Base-by-base conservation (phyloP, 148 eudicot genomes). In the Cornus kousa region DNA sequence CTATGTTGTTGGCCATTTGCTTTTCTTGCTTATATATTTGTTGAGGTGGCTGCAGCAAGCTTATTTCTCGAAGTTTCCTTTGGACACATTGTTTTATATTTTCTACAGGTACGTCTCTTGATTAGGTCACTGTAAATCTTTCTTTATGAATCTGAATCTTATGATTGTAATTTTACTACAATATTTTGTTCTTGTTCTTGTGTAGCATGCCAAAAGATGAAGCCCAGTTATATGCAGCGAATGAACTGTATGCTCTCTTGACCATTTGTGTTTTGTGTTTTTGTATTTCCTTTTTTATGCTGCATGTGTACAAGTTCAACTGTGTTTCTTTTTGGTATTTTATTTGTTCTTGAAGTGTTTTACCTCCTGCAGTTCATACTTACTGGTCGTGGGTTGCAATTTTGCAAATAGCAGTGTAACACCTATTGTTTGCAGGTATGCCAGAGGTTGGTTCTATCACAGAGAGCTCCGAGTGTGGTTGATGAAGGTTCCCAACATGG, bases 171-270 rank as follows among this genome's bases (percentile, higher is more conserved):
- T 23, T 33, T 81, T 37, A 71, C 70, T 13, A 64, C 13, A 57
- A 37, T 76, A 46, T 39, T 4, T 68, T 59, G 8, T 50, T 64
- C 77, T 35, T 77, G 19, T 73, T 62, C 66, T 62, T 17, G 9
- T 87, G 83, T 89, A 94, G 98, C 88, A 94, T 94, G 98, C 98
- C 98, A 24, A 92, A 89, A 72, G 97, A 94, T 12, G 95, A 94
- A 85, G 93, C 97, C 43, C 98, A 94, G 83, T 76, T 92, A 67
- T 89, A 68, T 77, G 95, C 98, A 23, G 97, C 98, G 59, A 82
- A 88, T 84, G 98, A 94, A 89, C 87, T 94, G 98, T 94, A 92
- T 77, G 97, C 70, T 80, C 78, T 81, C 31, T 74, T 65, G 22
- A 17, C 23, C 19, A 11, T 19, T 20, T 33, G 72, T 11, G 28